Base-by-base conservation (phyloP, 208 protist genomes). In the Histomonas meleagridis region DNA sequence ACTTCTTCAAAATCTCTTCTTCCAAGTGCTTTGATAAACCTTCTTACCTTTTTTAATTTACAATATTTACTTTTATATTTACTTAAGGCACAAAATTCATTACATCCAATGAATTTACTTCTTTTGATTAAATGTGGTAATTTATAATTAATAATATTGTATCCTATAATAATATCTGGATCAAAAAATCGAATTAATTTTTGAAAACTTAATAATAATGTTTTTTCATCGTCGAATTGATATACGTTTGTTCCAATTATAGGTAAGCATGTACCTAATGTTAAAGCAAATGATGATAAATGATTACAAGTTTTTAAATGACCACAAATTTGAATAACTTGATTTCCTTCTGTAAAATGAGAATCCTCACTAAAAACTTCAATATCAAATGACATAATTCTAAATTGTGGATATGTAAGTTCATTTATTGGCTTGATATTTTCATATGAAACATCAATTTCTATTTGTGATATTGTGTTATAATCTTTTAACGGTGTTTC, bases 121-220 rank as follows among this genome's bases (percentile, higher is more conserved):
- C 99, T 96, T 90, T 97, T 96, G 32, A 99, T 95, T 12, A 99
- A 92, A 93, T 99, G 99, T 0, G 97, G 97, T 62, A 99, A 95
- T 95, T 99, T 98, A 93, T 99, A 99, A 92, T 99, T 98, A 92
- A 96, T 95, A 91, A 99, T 99, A 95, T 99, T 99, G 95, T 99
- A 99, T 46, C 94, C 94, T 1, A 95, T 96, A 55, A 97, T 21
- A 32, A 97, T 95, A 92, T 96, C 95, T 10, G 96, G 94, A 90
- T 97, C 98, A 38, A 97, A 91, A 4, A n/a, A 92, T 9, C 93
- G 26, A 0, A 98, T 69, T 92, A 97, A 96, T 10, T 97, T 92
- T 38, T 92, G 95, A 95, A 95, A 98, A 23, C 95, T 96, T 38
- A 96, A 62, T 51, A 98, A 94, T 96, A 98, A 95, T 65, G 98